Percentiles rank a stretch among this genome's conserved stretches.
phyloP scores from a whole-genome alignment of 768 basidiomycete genomes.

The Collybiopsis luxurians region DNA sequence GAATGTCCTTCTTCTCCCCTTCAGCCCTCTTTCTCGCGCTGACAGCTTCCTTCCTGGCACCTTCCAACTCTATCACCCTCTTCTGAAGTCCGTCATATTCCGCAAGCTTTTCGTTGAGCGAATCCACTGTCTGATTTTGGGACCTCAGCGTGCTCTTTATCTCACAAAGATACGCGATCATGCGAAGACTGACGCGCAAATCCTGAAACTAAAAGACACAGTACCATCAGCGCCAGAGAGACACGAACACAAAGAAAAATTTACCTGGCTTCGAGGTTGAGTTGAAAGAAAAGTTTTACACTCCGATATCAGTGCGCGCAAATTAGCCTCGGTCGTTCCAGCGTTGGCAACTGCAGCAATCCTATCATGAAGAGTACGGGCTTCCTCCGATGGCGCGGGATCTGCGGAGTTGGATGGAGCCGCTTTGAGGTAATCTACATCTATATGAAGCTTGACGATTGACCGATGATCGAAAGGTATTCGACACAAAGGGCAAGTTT shows the following conservation, averaged over 20 bases:
- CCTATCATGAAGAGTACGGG: slow-evolving; percentile 50
- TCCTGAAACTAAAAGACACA: slow-evolving; percentile 41
- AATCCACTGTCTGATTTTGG: slow-evolving; percentile 29
- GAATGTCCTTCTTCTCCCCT: not conserved
- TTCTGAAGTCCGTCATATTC: slow-evolving; percentile 22
- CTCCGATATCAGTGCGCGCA: slow-evolving; percentile 51
- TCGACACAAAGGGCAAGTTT: slow-evolving; percentile 65
- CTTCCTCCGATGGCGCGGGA: slow-evolving; percentile 31
- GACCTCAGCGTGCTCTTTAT: slow-evolving; percentile 37
- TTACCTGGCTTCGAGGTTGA: slow-evolving; percentile 46
- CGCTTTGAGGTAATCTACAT: slow-evolving; percentile 36
- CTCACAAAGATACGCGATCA: slow-evolving; percentile 51
- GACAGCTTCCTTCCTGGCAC: slow-evolving; percentile 51
- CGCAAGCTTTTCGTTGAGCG: slow-evolving; percentile 21
- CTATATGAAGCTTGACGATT: slow-evolving; percentile 58
- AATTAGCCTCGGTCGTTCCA: slow-evolving; percentile 49
- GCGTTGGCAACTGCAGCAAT: slow-evolving; percentile 53
- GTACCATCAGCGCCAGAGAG: too few relatives aligned
- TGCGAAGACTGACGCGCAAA: slow-evolving; percentile 44
- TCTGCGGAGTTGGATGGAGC: slow-evolving; percentile 8
- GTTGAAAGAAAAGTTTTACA: slow-evolving; percentile 44
- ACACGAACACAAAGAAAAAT: slow-evolving; percentile 12
- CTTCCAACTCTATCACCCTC: slow-evolving; percentile 30
- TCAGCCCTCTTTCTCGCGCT: slow-evolving; percentile 34
- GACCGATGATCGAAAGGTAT: slow-evolving; percentile 43